These are phyloP conservation scores for Colletotrichum sp. DNA, from an alignment of 2,329 filamentous ascomycete species.

Conservation along the genomic window DNA sequence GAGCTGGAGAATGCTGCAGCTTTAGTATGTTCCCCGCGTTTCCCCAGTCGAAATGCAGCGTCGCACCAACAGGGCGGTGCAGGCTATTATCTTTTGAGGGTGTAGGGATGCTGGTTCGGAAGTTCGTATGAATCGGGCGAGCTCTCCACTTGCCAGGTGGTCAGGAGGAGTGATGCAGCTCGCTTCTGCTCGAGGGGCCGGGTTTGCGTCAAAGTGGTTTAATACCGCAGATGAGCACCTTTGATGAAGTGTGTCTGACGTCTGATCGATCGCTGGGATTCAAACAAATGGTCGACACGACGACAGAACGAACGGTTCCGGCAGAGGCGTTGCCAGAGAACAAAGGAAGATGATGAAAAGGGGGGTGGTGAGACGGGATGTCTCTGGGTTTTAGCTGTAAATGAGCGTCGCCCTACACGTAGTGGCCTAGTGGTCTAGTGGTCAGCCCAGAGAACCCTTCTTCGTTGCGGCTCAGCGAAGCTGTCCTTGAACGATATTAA, in stretches of 20 bases:
- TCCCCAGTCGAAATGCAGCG: neutral
- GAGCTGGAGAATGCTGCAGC: neutral
- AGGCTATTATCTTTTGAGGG: neutral
- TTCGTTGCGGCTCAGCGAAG: conserved; percentile 10
- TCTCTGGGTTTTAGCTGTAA: neutral
- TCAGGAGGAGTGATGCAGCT: conserved; percentile 1
- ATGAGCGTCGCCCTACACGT: conserved; percentile 10
- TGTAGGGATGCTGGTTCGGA: neutral
- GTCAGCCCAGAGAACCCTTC: conserved; percentile 12
- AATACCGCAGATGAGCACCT: neutral
- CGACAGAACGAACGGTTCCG: conserved; percentile 6
- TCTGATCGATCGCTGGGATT: neutral
- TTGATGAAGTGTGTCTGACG: neutral
- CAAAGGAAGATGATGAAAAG: conserved; percentile 13
- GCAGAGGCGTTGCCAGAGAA: conserved; percentile 8
- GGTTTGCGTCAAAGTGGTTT: neutral
- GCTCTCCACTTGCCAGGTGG: conserved; percentile 4
- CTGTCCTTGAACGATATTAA: neutral
- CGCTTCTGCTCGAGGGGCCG: neutral
- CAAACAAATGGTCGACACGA: conserved; percentile 7
- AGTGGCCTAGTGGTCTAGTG: neutral
- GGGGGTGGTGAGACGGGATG: conserved; percentile 1
- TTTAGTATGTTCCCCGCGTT: conserved; percentile 5
- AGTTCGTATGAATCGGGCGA: neutral
- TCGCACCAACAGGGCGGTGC: neutral